A percentile compares a stretch with the other conserved stretches of the same genome.
phyloP scores from a whole-genome alignment of 2,329 filamentous ascomycete genomes.

The Fusarium sp. region DNA sequence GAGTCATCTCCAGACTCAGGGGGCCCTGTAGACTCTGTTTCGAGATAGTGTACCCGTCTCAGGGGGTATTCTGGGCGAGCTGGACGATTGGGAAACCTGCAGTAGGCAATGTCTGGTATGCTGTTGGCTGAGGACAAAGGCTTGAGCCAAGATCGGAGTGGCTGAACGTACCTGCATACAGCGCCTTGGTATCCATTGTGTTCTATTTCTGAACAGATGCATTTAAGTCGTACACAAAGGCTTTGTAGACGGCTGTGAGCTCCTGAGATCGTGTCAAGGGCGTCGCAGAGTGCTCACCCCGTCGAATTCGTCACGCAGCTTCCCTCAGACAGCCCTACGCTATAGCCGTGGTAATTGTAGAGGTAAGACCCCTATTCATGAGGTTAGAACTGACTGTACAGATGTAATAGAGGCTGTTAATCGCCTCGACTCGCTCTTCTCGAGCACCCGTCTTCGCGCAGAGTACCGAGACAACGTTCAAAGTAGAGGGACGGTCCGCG shows the following conservation, averaged over 20 bases:
- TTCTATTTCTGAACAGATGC: neutral
- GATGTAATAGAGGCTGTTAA: constrained; percentile 1
- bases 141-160: constrained; percentile 22
- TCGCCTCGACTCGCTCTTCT: constrained; percentile 20
- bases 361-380: constrained; percentile 15
- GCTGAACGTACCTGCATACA: constrained; percentile 14
- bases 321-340: constrained; percentile 26
- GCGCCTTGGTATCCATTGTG: neutral
- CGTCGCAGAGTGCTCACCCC: constrained; percentile 25
- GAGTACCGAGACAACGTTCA: constrained; percentile 8
- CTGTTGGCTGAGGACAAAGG: constrained; percentile 20
- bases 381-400: constrained; percentile 20
- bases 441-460: constrained; percentile 15
- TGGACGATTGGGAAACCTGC: neutral
- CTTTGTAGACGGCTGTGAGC: constrained; percentile 16
- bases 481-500: constrained; percentile 20
- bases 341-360: constrained; percentile 6
- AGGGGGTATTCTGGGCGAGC: neutral
- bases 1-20: neutral
- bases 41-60: neutral
- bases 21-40: neutral
- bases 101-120: neutral
- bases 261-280: constrained; percentile 15
- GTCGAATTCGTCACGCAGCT: constrained; percentile 16
- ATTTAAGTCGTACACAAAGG: constrained; percentile 17